Evolutionary conservation across 768 basidiomycete genomes (phyloP), one percentile per base, ranked within the genome.

Genomic region (Grammothele lineata): DNA sequence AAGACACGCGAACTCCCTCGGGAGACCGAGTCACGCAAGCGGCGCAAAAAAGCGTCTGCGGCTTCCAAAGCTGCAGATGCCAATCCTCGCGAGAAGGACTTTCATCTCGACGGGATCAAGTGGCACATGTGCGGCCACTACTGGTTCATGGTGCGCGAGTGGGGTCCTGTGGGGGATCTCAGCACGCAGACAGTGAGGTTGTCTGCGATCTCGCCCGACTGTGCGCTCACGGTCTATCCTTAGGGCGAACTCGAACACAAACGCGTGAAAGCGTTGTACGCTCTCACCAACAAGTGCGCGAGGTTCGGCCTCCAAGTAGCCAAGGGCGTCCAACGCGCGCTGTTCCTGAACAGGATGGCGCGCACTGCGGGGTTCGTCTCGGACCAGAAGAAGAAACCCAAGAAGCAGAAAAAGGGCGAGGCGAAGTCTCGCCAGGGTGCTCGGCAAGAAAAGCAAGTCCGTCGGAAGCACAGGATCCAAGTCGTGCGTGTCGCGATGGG

Each of bases 241-340:
- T 43, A 73, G 71, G 62, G 66, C 1, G 71, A 74, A 42, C 58
- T 63, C 0, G 62, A 72, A 47, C 73, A 77, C 37, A 45, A 56
- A 0, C 50, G 43, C 0, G 58, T 70, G 3, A 77, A 78, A 52
- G 48, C 41, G 0, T 56, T 70, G 22, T 77, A 73, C 40, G 40
- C 46, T 0, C 30, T 51, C 0, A 70, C 66, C 0, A 71, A 70
- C 53, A 74, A 74, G 50, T 59, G 53, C 5, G 4, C 19, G 15
- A 34, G 62, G n/a, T 58, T 60, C n/a, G 41, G 35, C 0, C 12
- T 36, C 0, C 66, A 70, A 21, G 70, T 75, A 34, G 62, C 61
- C 8, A 7, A 17, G 18, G 9, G 17, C 6, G 9, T 9, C 9
- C 35, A 19, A 7, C 35, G n/a, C 17, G 9, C 7, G 18, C 8